These are phyloP conservation scores for Toxicodendron radicans DNA, from an alignment of 345 rosid species.

Conservation along the genomic window DNA sequence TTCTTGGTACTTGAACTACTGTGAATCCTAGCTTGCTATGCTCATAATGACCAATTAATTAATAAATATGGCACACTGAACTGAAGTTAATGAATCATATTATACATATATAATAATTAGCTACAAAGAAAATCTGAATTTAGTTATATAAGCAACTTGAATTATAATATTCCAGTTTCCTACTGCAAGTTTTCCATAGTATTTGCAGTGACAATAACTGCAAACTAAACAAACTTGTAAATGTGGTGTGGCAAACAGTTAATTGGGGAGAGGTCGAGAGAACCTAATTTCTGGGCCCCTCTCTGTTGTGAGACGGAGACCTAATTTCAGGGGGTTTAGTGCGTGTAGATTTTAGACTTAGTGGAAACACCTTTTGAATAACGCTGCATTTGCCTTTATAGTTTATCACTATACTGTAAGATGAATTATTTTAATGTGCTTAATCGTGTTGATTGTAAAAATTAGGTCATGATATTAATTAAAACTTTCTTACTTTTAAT, in stretches of 20 bases:
- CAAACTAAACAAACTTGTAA: not conserved
- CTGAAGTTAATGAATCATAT: too few relatives aligned
- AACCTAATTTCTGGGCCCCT: conserved; percentile 11
- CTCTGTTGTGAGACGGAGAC: conserved; percentile 2
- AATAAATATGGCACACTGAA: too few relatives aligned
- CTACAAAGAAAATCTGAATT: too few relatives aligned
- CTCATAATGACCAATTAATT: too few relatives aligned
- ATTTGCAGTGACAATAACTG: not conserved
- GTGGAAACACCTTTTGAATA: conserved; percentile 2
- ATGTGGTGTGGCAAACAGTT: not conserved
- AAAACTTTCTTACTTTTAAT: not conserved
- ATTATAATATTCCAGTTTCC: not conserved
- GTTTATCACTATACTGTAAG: not conserved
- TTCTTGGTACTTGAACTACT: too few relatives aligned
- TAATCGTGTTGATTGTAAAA: not conserved
- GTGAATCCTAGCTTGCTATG: too few relatives aligned
- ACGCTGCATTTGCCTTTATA: not conserved
- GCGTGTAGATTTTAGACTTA: not conserved
- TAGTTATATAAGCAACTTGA: too few relatives aligned
- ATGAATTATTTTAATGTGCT: not conserved
- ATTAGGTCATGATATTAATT: conserved; percentile 8
- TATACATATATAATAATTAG: too few relatives aligned
- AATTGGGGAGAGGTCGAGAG: not conserved
- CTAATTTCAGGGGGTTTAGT: not conserved
- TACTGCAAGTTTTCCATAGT: too few relatives aligned